phyloP scores from a whole-genome alignment of 352 stramenopile species.

The Hyaloperonospora arabidopsidis region DNA sequence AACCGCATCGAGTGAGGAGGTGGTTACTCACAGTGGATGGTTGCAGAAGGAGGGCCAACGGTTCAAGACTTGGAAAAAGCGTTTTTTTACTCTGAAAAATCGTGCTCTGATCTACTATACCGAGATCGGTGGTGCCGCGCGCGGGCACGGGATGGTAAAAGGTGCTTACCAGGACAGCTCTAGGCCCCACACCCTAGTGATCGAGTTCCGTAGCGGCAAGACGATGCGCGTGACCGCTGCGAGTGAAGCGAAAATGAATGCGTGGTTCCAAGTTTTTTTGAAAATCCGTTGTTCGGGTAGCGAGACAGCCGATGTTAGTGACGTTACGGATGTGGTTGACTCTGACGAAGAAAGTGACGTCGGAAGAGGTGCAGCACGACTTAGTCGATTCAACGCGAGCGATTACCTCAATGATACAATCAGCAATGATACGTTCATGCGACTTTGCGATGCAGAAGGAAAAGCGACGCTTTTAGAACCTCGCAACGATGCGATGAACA shows the following conservation, averaged over 20 bases:
- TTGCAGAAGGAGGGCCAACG: conserved; percentile 66
- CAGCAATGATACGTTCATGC: conserved; percentile 64
- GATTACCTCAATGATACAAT: conserved; percentile 77
- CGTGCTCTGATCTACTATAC: conserved; percentile 67
- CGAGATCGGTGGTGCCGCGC: conserved; percentile 46
- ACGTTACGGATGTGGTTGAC: conserved; percentile 20
- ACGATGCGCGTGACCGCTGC: conserved; percentile 30
- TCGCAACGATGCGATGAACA: conserved; percentile 6
- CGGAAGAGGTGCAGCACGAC: conserved; percentile 4
- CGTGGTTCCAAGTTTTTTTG: conserved; percentile 41
- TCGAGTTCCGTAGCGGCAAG: conserved; percentile 32
- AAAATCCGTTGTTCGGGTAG: conserved; percentile 15
- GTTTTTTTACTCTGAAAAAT: conserved; percentile 69
- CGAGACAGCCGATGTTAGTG: conserved; percentile 12
- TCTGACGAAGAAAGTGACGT: conserved; percentile 20
- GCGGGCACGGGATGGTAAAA: conserved; percentile 51
- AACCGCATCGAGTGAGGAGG: conserved; percentile 16
- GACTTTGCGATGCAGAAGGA: conserved; percentile 32
- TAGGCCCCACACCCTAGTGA: conserved; percentile 44
- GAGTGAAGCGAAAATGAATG: conserved; percentile 31
- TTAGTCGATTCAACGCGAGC: conserved; percentile 38
- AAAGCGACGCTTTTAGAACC: conserved; percentile 27
- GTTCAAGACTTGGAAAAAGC: conserved; percentile 73
- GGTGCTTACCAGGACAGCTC: conserved; percentile 34
- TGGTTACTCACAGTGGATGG: conserved; percentile 46